Conservation (phyloP, 1,284 basidiomycete species). For the Puccinia hordei region DNA sequence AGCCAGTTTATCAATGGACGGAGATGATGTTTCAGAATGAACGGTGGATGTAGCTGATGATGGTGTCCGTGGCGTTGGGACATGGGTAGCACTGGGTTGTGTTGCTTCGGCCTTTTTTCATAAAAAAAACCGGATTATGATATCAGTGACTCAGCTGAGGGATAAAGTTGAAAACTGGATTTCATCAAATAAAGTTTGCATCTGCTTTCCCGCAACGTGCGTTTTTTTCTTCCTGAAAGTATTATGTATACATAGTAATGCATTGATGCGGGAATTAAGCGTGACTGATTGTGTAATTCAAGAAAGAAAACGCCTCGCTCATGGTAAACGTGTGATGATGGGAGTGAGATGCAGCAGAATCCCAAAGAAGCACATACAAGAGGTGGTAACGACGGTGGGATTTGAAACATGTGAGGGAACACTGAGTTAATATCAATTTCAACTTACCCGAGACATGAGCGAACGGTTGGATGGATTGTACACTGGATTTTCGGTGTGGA, state of each 20-base stretch:
- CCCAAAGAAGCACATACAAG: not conserved
- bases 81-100: not conserved
- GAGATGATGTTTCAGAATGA: not conserved
- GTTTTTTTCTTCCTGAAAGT: not conserved
- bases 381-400: not conserved
- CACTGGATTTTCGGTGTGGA: not conserved
- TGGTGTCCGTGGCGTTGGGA: not conserved
- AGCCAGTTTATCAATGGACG: not conserved
- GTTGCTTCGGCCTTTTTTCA: not conserved
- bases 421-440: too few species aligned
- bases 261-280: not conserved
- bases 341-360: too few species aligned
- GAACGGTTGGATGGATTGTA: not conserved
- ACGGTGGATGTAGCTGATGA: not conserved
- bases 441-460: constrained; percentile 18
- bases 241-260: not conserved
- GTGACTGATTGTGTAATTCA: not conserved
- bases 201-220: too few species aligned
- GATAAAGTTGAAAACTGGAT: not conserved
- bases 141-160: constrained; percentile 2
- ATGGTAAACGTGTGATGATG: too few species aligned
- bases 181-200: too few species aligned
- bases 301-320: not conserved
- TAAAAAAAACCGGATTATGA: not conserved
- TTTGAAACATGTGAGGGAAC: not conserved